phyloP scores from a whole-genome alignment of 805 yeast genomes.

The Starmerella cellae region DNA sequence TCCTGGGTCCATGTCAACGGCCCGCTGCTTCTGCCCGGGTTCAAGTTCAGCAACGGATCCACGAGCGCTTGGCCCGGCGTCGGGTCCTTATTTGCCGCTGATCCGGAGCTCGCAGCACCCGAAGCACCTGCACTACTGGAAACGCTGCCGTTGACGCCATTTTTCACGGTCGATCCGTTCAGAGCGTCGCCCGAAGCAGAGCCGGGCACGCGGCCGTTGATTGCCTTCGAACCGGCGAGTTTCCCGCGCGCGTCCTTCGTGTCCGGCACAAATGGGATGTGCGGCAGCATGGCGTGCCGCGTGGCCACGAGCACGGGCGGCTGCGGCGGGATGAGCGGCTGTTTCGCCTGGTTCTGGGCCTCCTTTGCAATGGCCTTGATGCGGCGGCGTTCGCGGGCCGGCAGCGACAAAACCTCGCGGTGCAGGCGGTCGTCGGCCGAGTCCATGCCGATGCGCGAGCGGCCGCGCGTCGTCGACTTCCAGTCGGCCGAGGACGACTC shows the following conservation, averaged over 20 bases:
- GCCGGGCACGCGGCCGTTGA: not conserved
- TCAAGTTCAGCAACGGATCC: slow-evolving; percentile 17
- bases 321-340: slow-evolving; percentile 33
- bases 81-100: not conserved
- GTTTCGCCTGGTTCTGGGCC: slow-evolving; percentile 37
- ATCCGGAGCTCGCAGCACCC: not conserved
- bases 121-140: not conserved
- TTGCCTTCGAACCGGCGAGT: not conserved
- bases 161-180: not conserved
- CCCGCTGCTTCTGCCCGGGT: slow-evolving; percentile 23
- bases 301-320: slow-evolving; percentile 27
- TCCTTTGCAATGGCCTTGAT: slow-evolving; percentile 74
- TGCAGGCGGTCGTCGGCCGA: slow-evolving; percentile 63
- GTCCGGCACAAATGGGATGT: slow-evolving; percentile 54
- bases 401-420: slow-evolving; percentile 72
- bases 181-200: not conserved
- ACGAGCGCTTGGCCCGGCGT: slow-evolving; percentile 3
- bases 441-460: slow-evolving; percentile 34
- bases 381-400: slow-evolving; percentile 72
- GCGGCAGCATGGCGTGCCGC: slow-evolving; percentile 52
- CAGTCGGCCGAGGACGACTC: slow-evolving; percentile 30
- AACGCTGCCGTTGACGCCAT: not conserved
- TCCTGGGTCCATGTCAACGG: slow-evolving; percentile 75
- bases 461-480: slow-evolving; percentile 18
- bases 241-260: not conserved